A percentile compares a stretch with the other conserved stretches of the same genome.
Evolutionary conservation across 805 yeast genomes (phyloP).

Genomic region (Ogataea saltuana): DNA sequence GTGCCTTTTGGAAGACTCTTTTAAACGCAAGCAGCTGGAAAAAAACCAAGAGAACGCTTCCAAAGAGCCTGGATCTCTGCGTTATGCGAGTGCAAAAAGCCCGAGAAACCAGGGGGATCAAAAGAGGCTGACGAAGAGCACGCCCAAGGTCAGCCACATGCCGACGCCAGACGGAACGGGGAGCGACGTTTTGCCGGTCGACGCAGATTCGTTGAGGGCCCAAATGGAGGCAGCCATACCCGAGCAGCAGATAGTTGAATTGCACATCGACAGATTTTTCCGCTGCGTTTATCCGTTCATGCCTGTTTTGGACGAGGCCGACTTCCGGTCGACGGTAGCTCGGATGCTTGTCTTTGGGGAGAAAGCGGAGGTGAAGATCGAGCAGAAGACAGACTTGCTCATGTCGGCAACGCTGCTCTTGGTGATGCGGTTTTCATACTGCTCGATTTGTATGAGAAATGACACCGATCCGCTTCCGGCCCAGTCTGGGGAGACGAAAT

Average conservation of each 20-base stretch:
- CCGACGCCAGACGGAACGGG: not conserved
- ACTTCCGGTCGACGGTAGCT: conserved; percentile 36
- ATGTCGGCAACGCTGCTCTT: conserved; percentile 31
- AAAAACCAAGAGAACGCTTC: not conserved
- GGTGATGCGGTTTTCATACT: conserved; percentile 31
- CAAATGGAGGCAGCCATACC: conserved; percentile 28
- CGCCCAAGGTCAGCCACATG: conserved; percentile 8
- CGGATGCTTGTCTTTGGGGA: conserved; percentile 33
- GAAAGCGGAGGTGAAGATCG: conserved; percentile 11
- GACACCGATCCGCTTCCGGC: conserved; percentile 14
- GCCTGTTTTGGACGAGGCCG: conserved; percentile 46
- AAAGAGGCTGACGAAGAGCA: conserved; percentile 5
- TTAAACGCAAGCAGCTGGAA: not conserved
- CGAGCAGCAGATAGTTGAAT: conserved; percentile 36
- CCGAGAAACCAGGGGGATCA: conserved; percentile 3
- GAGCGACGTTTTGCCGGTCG: not conserved
- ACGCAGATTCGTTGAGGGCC: conserved; percentile 7
- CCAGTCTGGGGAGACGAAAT: conserved; percentile 23
- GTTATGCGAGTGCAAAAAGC: not conserved
- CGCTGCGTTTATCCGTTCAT: conserved; percentile 43
- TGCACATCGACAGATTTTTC: conserved; percentile 43
- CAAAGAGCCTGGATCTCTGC: not conserved
- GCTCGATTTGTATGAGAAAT: conserved; percentile 23
- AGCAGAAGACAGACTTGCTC: conserved; percentile 23
- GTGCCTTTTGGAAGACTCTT: conserved; percentile 14